A percentile compares a stretch with the other conserved stretches of the same genome.
Evolutionary conservation across 2,329 filamentous ascomycete species (phyloP).

Genomic region (Claviceps paspali): DNA sequence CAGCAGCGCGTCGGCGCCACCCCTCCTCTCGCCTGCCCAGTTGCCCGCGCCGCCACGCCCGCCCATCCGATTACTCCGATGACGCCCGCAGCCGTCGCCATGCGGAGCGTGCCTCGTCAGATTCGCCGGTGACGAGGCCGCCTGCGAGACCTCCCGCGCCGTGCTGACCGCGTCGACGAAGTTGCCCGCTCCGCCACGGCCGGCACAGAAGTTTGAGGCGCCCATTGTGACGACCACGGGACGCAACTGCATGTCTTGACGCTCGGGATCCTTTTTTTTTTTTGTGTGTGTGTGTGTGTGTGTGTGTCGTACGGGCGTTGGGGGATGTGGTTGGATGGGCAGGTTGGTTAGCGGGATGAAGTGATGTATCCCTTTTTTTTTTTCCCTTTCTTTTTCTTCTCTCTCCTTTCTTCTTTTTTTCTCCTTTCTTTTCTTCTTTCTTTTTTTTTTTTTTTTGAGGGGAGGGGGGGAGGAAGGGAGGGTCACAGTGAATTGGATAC

Average conservation of each 20-base stretch:
- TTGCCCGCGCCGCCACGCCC: slow-evolving; percentile 46
- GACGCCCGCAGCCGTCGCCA: no score
- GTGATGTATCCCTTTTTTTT: no score
- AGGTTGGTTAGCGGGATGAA: no score
- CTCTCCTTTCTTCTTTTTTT: no score
- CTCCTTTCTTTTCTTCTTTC: not conserved
- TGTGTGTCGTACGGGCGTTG: no score
- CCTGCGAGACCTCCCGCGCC: slow-evolving; percentile 17
- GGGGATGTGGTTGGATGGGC: no score
- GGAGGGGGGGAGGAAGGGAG: not conserved
- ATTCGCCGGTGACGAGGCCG: no score
- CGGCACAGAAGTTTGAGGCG: slow-evolving; percentile 4
- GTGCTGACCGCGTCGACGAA: slow-evolving; percentile 26
- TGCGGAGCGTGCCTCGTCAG: slow-evolving; percentile 14
- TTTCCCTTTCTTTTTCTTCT: no score
- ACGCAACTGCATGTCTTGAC: slow-evolving; percentile 14
- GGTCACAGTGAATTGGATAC: no score
- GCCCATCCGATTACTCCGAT: slow-evolving; percentile 8
- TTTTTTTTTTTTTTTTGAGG: not conserved
- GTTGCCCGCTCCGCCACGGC: slow-evolving; percentile 42
- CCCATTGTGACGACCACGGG: slow-evolving; percentile 5
- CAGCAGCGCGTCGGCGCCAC: no score
- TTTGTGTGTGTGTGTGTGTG: no score
- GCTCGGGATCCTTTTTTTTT: slow-evolving; percentile 26
- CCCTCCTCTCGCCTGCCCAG: slow-evolving; percentile 22